Conservation (phyloP, 1,284 basidiomycete species). For the Leucoagaricus sp. region DNA sequence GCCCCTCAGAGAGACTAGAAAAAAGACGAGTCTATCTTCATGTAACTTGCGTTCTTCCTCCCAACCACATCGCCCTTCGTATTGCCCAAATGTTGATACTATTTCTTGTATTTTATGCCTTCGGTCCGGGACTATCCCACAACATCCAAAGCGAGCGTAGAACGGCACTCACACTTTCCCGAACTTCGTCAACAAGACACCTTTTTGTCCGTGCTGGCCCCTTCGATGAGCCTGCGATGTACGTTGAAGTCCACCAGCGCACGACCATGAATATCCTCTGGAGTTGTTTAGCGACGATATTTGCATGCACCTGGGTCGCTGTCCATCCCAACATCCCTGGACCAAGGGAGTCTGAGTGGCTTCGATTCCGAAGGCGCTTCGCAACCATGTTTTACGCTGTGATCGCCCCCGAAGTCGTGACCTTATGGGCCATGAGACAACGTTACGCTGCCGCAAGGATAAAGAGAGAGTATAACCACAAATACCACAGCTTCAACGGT, state of each 20-base stretch:
- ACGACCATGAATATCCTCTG: not conserved
- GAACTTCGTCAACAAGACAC: too few species aligned
- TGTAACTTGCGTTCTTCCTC: too few species aligned
- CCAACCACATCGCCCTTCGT: too few species aligned
- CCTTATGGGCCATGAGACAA: not conserved
- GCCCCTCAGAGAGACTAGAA: too few species aligned
- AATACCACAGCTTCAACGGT: not conserved
- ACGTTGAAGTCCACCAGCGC: not conserved
- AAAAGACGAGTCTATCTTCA: too few species aligned
- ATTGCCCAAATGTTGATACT: too few species aligned
- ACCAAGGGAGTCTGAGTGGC: not conserved
- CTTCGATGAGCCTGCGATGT: too few species aligned
- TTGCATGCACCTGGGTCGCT: conserved; percentile 6
- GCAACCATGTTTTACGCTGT: not conserved
- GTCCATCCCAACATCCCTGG: conserved; percentile 1
- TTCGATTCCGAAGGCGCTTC: not conserved
- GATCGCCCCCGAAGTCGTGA: not conserved
- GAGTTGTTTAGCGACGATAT: conserved; percentile 5
- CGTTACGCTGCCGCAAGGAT: not conserved
- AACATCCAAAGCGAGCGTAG: too few species aligned
- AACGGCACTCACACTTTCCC: too few species aligned
- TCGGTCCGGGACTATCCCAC: too few species aligned
- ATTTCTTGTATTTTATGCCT: too few species aligned
- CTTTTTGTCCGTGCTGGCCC: too few species aligned
- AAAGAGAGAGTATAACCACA: not conserved